phyloP scores from a whole-genome alignment of 2,329 filamentous ascomycete genomes.

The Biscogniauxia sp. region DNA sequence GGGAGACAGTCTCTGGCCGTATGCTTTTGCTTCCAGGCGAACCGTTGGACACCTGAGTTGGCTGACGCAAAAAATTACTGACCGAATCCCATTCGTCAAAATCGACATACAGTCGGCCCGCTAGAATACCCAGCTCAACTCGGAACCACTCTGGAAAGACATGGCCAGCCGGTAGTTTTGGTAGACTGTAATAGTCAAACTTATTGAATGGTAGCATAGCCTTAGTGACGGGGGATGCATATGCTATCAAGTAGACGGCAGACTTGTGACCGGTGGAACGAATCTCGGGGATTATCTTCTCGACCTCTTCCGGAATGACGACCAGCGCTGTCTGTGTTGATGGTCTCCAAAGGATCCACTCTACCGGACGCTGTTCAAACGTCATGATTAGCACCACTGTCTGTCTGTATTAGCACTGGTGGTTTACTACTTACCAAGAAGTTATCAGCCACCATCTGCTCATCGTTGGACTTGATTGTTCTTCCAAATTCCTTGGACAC shows the following conservation, averaged over 20 bases:
- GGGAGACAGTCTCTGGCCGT: neutral
- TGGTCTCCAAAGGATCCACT: slow-evolving; percentile 60
- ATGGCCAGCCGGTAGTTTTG: slow-evolving; percentile 40
- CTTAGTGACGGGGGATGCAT: slow-evolving; percentile 59
- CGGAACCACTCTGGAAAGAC: slow-evolving; percentile 50
- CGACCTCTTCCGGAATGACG: slow-evolving; percentile 62
- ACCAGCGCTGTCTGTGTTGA: slow-evolving; percentile 48
- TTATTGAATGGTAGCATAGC: slow-evolving; percentile 59
- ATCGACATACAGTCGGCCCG: slow-evolving; percentile 60
- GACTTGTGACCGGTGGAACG: slow-evolving; percentile 4
- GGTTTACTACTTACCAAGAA: slow-evolving; percentile 23
- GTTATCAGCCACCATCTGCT: slow-evolving; percentile 27
- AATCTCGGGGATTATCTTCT: slow-evolving; percentile 49
- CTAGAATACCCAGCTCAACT: slow-evolving; percentile 59
- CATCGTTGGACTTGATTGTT: slow-evolving; percentile 35
- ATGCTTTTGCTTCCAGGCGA: neutral
- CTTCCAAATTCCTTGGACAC: slow-evolving; percentile 47
- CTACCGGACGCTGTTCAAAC: slow-evolving; percentile 43
- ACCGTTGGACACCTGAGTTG: slow-evolving; percentile 1
- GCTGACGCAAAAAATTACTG: slow-evolving; percentile 29
- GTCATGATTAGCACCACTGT: slow-evolving; percentile 8
- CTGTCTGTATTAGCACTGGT: neutral
- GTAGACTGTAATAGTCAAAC: slow-evolving; percentile 52
- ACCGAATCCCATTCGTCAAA: slow-evolving; percentile 43
- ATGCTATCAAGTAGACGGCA: slow-evolving; percentile 50